Evolutionary conservation across 2,329 filamentous ascomycete species (phyloP), one percentile per base, ranked within the genome.

Genomic region (Arthrinium puccinioides): DNA sequence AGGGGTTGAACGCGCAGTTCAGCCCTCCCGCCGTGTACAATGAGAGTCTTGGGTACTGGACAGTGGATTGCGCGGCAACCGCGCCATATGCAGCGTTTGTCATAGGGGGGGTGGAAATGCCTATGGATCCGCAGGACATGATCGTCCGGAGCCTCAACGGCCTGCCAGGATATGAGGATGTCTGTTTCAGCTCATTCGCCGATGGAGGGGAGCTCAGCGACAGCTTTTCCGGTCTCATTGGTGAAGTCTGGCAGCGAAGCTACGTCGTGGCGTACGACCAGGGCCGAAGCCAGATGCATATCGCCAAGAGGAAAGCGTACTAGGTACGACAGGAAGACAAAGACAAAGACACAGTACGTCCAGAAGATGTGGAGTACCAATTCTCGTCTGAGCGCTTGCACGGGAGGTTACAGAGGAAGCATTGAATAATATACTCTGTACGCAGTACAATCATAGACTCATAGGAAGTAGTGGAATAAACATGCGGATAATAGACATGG

Each of bases 221-320:
- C 31, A 30, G 19, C 29, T 44, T 42, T 26, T 9, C 25, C n/a
- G 26, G 21, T 14, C 25, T 44, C 27, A 39, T 40, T 14, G 44
- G 46, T 4, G 42, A 41, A 18, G 43, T 45, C 5, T 48, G 46
- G 44, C 44, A 46, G 36, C 27, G 41, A 21, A 38, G 39, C 24
- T 48, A 48, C 21, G 44, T 46, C 11, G 41, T 48, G 15, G 46
- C 39, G 7, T 48, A 42, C 19, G 46, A 48, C 13, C 42, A 43
- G 31, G 39, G 40, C 5, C 35, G 31, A 7, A 38, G 28, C 28
- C 39, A 44, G 42, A 40, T 48, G 21, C 44, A 46, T 33, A 40
- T 48, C 23, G 46, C 46, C 5, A 36, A 41, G 21, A 32, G 44
- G 34, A 40, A 19, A 19, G 38, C 32, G 2, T 48, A 48, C 19